Base-by-base conservation (phyloP, 1,284 basidiomycete genomes). In the Cryptococcus sp. region DNA sequence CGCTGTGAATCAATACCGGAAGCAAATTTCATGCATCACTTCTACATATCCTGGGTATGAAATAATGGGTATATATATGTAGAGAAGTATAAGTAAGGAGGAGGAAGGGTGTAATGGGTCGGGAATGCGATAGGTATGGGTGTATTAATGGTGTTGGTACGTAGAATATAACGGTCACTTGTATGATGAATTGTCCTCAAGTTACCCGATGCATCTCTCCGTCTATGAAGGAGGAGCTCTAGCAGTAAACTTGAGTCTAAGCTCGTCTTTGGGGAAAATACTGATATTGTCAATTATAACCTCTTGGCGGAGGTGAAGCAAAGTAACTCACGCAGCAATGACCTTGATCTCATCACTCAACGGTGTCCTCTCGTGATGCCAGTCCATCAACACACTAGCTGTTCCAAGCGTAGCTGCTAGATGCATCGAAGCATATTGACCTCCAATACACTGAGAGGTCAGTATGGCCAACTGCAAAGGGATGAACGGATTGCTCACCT, bases 361-460 rank as follows among this genome's bases (percentile, higher is more conserved):
- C 1, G 84, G 82, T 2, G 96, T 98, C 34, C 83, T 58, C 61
- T 89, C 83, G 76, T 98, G 95, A 63, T 94, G 85, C 84, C 89
- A 97, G 74, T 96, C 82, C 81, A 94, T 84, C 70, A 87, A 79
- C 49, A 86, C 83, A 49, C 84, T 83, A 0, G 94, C 94, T n/a
- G 86, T 86, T 5, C 88, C 92, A 33, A 98, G 81, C 4, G 89
- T 86, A 30, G 94, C 82, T 1, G 84, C 87, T 54, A 98, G 90
- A 77, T 97, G 95, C 85, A 93, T 87, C 65, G 83, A 83, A 43
- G 93, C 92, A 74, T 98, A 98, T 76, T 96, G 90, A 56, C 90
- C 73, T 41, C 91, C 95, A 61, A 97, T 94, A 78, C 94, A 97
- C 70, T 74, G 52, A 33, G 44, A n/a, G 8, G 47, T 13, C 23